phyloP scores from a whole-genome alignment of 2,329 filamentous ascomycete species.

The Pseudogymnoascus sp. region DNA sequence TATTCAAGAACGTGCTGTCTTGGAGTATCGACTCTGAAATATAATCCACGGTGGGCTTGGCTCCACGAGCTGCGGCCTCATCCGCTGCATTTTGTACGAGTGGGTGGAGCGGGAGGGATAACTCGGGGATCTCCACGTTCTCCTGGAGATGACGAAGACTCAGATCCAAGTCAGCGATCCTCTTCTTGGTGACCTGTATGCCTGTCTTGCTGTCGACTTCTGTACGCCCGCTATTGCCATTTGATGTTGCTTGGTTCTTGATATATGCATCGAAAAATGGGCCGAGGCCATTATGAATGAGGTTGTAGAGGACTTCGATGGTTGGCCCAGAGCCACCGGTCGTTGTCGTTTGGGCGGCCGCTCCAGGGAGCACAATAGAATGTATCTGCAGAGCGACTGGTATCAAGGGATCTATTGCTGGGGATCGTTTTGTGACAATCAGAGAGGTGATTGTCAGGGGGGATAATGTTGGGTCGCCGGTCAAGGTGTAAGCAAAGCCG shows the following conservation, averaged over 20 bases:
- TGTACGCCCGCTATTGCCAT: conserved; percentile 61
- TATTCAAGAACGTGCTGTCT: conserved; percentile 89
- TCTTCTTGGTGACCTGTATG: conserved; percentile 95
- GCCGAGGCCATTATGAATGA: conserved; percentile 83
- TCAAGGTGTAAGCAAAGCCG: conserved; percentile 59
- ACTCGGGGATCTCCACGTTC: conserved; percentile 93
- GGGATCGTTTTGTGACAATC: conserved; percentile 80
- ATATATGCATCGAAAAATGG: conserved; percentile 98
- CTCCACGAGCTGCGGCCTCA: conserved; percentile 58
- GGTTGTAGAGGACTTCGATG: conserved; percentile 78
- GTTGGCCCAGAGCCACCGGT: conserved; percentile 63
- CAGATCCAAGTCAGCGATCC: conserved; percentile 86
- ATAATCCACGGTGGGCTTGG: conserved; percentile 67
- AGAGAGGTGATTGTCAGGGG: conserved; percentile 78
- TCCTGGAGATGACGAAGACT: conserved; percentile 88
- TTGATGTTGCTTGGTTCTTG: conserved; percentile 63
- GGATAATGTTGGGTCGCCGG: conserved; percentile 72
- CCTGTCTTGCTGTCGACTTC: conserved; percentile 90
- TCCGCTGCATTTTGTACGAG: conserved; percentile 80
- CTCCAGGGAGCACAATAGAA: conserved; percentile 83
- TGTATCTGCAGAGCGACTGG: conserved; percentile 84
- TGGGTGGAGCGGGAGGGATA: conserved; percentile 79
- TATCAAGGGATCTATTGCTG: conserved; percentile 74
- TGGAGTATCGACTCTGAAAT: conserved; percentile 70
- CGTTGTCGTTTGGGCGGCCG: conserved; percentile 59